phyloP scores from a whole-genome alignment of 2,329 filamentous ascomycete species.

The Furcasterigmium furcatum region DNA sequence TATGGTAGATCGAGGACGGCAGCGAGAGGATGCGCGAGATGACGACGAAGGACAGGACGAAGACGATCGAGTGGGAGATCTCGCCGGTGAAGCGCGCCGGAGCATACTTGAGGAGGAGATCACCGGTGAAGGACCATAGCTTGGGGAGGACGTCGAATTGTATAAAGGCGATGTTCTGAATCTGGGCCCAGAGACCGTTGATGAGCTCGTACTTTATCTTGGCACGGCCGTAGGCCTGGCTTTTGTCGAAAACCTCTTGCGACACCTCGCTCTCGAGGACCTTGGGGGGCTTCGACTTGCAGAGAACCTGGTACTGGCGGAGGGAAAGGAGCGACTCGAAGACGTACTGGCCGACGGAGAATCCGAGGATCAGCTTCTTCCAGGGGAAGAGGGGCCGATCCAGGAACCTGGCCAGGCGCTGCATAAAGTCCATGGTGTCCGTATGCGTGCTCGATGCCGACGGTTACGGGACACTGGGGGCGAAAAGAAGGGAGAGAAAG shows the following conservation, averaged over 20 bases:
- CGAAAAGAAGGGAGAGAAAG: neutral
- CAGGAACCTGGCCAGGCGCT: slow-evolving; percentile 78
- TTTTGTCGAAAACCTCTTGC: slow-evolving; percentile 89
- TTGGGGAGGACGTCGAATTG: slow-evolving; percentile 88
- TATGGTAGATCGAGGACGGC: slow-evolving; percentile 84
- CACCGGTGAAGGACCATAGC: slow-evolving; percentile 80
- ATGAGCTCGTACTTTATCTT: slow-evolving; percentile 89
- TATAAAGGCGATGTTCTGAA: slow-evolving; percentile 87
- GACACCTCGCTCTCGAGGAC: slow-evolving; percentile 86
- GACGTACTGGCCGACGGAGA: slow-evolving; percentile 86
- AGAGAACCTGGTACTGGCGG: slow-evolving; percentile 85
- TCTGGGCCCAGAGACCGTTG: slow-evolving; percentile 76
- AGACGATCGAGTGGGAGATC: slow-evolving; percentile 89
- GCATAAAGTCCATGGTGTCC: slow-evolving; percentile 12
- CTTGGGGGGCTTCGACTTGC: slow-evolving; percentile 76
- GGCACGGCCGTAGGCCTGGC: slow-evolving; percentile 91
- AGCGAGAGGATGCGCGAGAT: slow-evolving; percentile 77
- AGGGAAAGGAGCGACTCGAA: slow-evolving; percentile 87
- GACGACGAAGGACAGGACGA: slow-evolving; percentile 83
- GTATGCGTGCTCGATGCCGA: neutral
- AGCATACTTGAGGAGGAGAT: slow-evolving; percentile 69
- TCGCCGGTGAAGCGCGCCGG: slow-evolving; percentile 82
- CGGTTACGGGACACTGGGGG: neutral
- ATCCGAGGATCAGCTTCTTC: slow-evolving; percentile 94
- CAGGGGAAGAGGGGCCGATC: slow-evolving; percentile 93